Evolutionary conservation across 2,329 filamentous ascomycete species (phyloP), one percentile per base, ranked within the genome.

Genomic region (Venturia carpophila): DNA sequence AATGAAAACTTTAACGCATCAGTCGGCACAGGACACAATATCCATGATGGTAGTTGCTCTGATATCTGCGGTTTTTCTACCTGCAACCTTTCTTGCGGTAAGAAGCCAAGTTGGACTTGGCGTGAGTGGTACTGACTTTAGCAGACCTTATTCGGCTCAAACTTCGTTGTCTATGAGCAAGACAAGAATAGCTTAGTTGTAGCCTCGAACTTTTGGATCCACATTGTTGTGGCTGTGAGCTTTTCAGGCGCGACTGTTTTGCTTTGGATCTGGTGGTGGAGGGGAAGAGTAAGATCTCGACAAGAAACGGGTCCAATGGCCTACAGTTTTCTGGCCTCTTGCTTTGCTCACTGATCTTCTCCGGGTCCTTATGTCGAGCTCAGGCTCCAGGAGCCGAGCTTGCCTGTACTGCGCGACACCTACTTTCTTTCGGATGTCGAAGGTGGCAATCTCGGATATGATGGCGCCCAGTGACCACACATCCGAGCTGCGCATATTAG

Each of bases 181-280:
- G 19, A 19, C 2, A 9, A n/a, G 3, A 24, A 47, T 17, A 47
- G 17, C 6, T 24, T 47, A 15, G n/a, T 17, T 21, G 63, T 67
- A 24, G 66, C 67, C 5, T 67, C 66, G 1, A 68, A 68, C 43
- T 65, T 68, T 43, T 68, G 67, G 67, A 60, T 68, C 15, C 67
- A 68, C 47, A 47, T 67, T 45, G 60, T 68, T 15, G 49, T 64
- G 21, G 39, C 66, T 13, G 41, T 30, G 15, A 62, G 39, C 34
- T 64, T 67, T 60, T 68, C 67, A n/a, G 64, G 67, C 45, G 30
- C 63, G 30, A 34, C 30, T 34, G 30, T 34, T 34, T 34, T 34
- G 30, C 30, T 34, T 34, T 34, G 30, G 30, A 34, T 34, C 30
- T 34, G 30, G 30, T 34, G 30, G 30, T 34, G 30, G 30, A 34